A percentile compares a stretch with the other conserved stretches of the same genome.
These are phyloP conservation scores for Pichia terricola DNA, from an alignment of 1,139 yeast species.

Conservation along the genomic window DNA sequence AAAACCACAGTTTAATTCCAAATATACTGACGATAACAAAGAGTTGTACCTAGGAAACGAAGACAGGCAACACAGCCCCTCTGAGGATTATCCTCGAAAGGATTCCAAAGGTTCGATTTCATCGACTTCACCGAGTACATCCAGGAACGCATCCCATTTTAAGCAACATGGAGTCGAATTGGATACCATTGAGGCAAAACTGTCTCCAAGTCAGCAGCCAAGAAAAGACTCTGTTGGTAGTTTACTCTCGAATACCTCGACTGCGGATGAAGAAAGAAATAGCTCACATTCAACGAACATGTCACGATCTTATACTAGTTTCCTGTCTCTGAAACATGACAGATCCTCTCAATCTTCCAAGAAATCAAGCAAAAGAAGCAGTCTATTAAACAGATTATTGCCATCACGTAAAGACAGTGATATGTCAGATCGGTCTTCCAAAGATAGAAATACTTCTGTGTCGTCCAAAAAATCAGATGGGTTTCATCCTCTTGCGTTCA, in stretches of 20 bases:
- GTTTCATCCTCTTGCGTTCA: too few species aligned
- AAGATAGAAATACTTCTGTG: conserved; percentile 4
- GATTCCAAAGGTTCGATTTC: conserved; percentile 15
- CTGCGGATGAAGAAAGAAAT: neutral
- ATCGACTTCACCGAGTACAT: conserved; percentile 18
- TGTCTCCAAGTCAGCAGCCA: neutral
- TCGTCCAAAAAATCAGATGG: conserved; percentile 12
- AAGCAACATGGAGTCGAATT: neutral
- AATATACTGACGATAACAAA: conserved; percentile 12
- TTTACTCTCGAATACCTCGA: neutral
- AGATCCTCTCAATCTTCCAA: conserved; percentile 6
- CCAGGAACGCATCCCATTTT: conserved; percentile 17
- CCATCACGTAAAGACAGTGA: conserved; percentile 23
- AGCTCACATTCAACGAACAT: neutral
- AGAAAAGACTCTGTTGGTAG: neutral
- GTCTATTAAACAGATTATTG: conserved; percentile 17
- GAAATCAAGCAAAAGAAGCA: conserved; percentile 17
- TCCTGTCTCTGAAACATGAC: conserved; percentile 7
- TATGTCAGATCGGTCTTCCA: conserved; percentile 3
- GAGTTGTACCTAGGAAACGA: conserved; percentile 3
- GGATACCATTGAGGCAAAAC: neutral
- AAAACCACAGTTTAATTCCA: conserved; percentile 13
- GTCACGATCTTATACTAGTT: conserved; percentile 3
- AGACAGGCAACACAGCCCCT: conserved; percentile 1
- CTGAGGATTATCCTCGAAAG: neutral